phyloP scores from a whole-genome alignment of 169 alveolate species.

The Plasmodium gonderi region DNA sequence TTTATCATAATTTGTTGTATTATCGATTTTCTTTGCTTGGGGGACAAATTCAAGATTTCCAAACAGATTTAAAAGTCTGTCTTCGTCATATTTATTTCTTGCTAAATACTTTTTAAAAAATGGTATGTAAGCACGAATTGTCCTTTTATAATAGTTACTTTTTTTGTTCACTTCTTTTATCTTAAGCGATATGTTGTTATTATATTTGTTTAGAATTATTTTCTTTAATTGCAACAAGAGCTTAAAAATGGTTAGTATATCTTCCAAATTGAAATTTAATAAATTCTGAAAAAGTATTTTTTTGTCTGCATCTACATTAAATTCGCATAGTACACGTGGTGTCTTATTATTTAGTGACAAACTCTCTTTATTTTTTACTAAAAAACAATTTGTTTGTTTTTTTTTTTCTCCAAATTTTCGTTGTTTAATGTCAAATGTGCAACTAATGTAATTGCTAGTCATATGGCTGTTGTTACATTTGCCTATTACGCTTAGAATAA shows the following conservation, averaged over 20 bases:
- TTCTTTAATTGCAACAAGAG: slow-evolving; percentile 19
- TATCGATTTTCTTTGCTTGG: not conserved
- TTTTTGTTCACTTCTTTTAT: not conserved
- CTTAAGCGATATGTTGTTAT: slow-evolving; percentile 26
- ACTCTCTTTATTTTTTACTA: not conserved
- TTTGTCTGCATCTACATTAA: slow-evolving; percentile 39
- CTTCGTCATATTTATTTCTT: slow-evolving; percentile 3
- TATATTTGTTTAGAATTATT: slow-evolving; percentile 15
- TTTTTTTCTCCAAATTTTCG: not conserved
- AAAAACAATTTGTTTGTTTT: not conserved
- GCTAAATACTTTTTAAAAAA: slow-evolving; percentile 38
- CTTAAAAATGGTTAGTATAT: slow-evolving; percentile 40
- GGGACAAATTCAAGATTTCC: not conserved
- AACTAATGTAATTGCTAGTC: not conserved
- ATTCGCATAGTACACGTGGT: slow-evolving; percentile 6
- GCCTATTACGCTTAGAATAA: not conserved
- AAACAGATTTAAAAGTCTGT: not conserved
- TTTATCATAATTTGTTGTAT: not conserved
- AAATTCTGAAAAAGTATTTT: slow-evolving; percentile 32
- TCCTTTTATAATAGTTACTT: not conserved
- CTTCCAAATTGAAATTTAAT: slow-evolving; percentile 20
- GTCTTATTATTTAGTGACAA: not conserved
- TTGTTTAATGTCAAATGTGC: not conserved
- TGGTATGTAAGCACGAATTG: slow-evolving; percentile 10
- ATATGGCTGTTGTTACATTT: not conserved